Conservation (phyloP, 495 filamentous ascomycete species). For the Neurospora terricola region DNA sequence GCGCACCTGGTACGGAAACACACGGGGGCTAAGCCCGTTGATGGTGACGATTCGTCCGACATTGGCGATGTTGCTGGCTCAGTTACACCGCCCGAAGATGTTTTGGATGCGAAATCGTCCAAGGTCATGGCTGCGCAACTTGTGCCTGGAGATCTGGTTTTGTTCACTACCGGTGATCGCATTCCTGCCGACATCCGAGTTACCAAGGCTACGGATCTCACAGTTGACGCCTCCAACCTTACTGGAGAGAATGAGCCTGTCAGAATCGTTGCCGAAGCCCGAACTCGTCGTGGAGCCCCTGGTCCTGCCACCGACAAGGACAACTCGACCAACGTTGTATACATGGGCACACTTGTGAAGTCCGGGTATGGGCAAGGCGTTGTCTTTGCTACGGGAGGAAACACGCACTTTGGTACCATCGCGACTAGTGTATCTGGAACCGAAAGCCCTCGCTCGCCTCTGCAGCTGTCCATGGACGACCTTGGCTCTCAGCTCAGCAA, state of each 20-base stretch:
- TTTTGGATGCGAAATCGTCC: slow-evolving; percentile 60
- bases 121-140: slow-evolving; percentile 80
- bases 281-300: slow-evolving; percentile 40
- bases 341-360: slow-evolving; percentile 95
- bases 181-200: slow-evolving; percentile 96
- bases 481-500: slow-evolving; percentile 91
- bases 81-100: slow-evolving; percentile 36
- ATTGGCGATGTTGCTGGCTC: slow-evolving; percentile 30
- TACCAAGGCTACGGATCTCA: slow-evolving; percentile 73
- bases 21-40: slow-evolving; percentile 14
- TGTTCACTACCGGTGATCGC: slow-evolving; percentile 91
- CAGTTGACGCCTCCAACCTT: slow-evolving; percentile 94
- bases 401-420: slow-evolving; percentile 95
- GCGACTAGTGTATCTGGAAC: slow-evolving; percentile 86
- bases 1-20: slow-evolving; percentile 75
- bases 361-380: slow-evolving; percentile 94
- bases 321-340: slow-evolving; percentile 66
- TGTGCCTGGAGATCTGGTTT: slow-evolving; percentile 83
- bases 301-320: slow-evolving; percentile 18
- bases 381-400: slow-evolving; percentile 84
- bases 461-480: slow-evolving; percentile 95
- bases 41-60: slow-evolving; percentile 24
- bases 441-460: slow-evolving; percentile 84
- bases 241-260: slow-evolving; percentile 96
- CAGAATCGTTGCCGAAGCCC: slow-evolving; percentile 60